These are phyloP conservation scores for Skeletonema menzelii DNA, from an alignment of 108 stramenopile species.

Conservation along the genomic window DNA sequence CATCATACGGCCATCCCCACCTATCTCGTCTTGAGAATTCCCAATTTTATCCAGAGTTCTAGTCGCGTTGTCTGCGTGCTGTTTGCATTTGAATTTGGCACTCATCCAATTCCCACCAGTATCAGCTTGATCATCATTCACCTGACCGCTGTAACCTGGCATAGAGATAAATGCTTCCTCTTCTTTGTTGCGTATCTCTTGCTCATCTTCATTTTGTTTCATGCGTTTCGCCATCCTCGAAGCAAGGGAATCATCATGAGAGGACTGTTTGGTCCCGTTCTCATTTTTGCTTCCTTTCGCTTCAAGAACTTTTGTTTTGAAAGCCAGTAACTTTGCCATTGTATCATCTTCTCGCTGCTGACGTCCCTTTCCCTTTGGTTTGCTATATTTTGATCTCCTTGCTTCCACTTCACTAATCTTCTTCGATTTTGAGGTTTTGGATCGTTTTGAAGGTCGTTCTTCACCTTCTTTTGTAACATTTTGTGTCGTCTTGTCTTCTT, in stretches of 20 bases:
- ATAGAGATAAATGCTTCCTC: conserved; percentile 21
- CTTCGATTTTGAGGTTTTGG: conserved; percentile 10
- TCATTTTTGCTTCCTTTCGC: conserved; percentile 20
- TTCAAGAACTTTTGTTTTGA: conserved; percentile 63
- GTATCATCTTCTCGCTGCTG: conserved; percentile 69
- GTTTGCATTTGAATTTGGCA: conserved; percentile 78
- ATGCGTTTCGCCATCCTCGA: conserved; percentile 57
- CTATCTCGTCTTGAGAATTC: conserved; percentile 25
- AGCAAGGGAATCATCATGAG: conserved; percentile 55
- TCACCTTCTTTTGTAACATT: neutral
- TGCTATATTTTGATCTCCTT: conserved; percentile 67
- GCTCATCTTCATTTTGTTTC: conserved; percentile 26
- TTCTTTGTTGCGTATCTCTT: conserved; percentile 11
- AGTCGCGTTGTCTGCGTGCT: conserved; percentile 71
- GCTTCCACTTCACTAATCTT: conserved; percentile 61
- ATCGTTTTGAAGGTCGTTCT: conserved; percentile 9
- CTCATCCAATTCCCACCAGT: conserved; percentile 58
- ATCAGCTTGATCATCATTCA: conserved; percentile 24
- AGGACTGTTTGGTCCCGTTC: neutral
- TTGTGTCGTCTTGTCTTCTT: neutral
- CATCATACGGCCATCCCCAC: conserved; percentile 69
- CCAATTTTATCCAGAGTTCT: conserved; percentile 40
- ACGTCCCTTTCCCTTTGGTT: conserved; percentile 34
- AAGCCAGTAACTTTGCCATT: conserved; percentile 61
- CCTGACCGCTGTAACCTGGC: conserved; percentile 48